These are phyloP conservation scores for Tylopilus sp. DNA, from an alignment of 1,284 basidiomycete species.

Conservation along the genomic window DNA sequence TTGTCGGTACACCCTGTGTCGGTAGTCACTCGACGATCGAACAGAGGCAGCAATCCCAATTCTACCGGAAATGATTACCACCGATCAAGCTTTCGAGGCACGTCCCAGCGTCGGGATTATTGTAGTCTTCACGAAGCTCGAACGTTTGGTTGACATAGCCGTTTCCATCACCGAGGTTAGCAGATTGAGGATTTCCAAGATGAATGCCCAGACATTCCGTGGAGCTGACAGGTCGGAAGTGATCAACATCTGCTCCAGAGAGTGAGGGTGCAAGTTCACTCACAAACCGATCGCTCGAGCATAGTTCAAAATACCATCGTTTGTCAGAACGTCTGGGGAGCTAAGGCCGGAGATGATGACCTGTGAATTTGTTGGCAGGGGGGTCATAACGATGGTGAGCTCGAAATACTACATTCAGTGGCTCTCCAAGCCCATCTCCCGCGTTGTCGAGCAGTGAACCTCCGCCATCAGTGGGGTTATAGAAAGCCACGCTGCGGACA, in stretches of 20 bases:
- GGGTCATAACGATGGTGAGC: neutral
- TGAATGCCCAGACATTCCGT: conserved; percentile 63
- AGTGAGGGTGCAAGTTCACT: conserved; percentile 7
- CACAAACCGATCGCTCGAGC: conserved; percentile 59
- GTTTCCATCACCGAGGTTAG: conserved; percentile 63
- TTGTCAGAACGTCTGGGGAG: conserved; percentile 52
- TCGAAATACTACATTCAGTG: conserved; percentile 46
- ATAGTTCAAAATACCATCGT: conserved; percentile 53
- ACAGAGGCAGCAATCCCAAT: too few relatives aligned
- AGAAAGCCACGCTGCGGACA: conserved; percentile 36
- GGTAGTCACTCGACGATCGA: too few relatives aligned
- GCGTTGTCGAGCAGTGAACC: conserved; percentile 54
- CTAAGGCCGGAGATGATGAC: conserved; percentile 55
- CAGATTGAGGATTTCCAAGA: conserved; percentile 53
- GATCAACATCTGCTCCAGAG: neutral
- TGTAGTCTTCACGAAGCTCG: conserved; percentile 62
- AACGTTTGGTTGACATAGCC: conserved; percentile 46
- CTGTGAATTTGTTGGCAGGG: conserved; percentile 29
- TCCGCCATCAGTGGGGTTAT: conserved; percentile 42
- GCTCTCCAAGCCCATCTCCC: conserved; percentile 49
- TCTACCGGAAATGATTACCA: conserved; percentile 62
- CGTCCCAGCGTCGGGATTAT: conserved; percentile 45
- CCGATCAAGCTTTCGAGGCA: conserved; percentile 62
- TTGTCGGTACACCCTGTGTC: conserved; percentile 51
- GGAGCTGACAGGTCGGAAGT: too few relatives aligned